phyloP scores from a whole-genome alignment of 331 rosid genomes.

The Saraca asoca region DNA sequence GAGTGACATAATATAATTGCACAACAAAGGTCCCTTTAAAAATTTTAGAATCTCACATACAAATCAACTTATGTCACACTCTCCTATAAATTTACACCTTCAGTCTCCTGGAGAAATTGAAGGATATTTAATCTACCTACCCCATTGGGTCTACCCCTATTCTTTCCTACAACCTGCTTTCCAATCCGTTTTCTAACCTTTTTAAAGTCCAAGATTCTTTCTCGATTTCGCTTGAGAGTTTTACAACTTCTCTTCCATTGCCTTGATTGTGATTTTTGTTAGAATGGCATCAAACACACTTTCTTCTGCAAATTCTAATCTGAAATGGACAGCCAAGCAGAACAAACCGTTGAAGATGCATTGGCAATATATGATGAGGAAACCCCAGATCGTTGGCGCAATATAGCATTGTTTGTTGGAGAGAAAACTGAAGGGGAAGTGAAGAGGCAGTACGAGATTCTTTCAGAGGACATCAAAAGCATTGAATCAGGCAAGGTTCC shows the following conservation, averaged over 20 bases:
- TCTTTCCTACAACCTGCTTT: conserved; percentile 15
- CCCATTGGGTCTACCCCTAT: conserved; percentile 28
- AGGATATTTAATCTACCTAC: conserved; percentile 26
- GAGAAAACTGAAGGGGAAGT: conserved; percentile 64
- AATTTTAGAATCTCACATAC: too few species aligned
- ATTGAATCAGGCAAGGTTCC: conserved; percentile 68
- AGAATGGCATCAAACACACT: conserved; percentile 48
- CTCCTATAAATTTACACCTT: too few species aligned
- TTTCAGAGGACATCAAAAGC: conserved; percentile 56
- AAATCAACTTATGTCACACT: too few species aligned
- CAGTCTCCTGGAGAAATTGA: too few species aligned
- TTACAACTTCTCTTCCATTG: conserved; percentile 25
- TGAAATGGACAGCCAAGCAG: conserved; percentile 65
- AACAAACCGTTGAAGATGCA: conserved; percentile 75
- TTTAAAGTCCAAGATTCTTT: conserved; percentile 34
- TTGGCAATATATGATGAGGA: conserved; percentile 68
- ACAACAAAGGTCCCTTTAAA: too few species aligned
- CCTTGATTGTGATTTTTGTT: conserved; percentile 16
- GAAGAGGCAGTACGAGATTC: conserved; percentile 61
- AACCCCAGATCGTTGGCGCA: conserved; percentile 63
- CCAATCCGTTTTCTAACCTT: conserved; percentile 17
- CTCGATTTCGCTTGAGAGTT: background rate
- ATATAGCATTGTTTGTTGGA: conserved; percentile 65
- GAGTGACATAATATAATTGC: too few species aligned
- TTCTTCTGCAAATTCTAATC: conserved; percentile 34